Evolutionary conservation across 257 asterid genomes (phyloP).

Genomic region (Capsicum rhomboideum): DNA sequence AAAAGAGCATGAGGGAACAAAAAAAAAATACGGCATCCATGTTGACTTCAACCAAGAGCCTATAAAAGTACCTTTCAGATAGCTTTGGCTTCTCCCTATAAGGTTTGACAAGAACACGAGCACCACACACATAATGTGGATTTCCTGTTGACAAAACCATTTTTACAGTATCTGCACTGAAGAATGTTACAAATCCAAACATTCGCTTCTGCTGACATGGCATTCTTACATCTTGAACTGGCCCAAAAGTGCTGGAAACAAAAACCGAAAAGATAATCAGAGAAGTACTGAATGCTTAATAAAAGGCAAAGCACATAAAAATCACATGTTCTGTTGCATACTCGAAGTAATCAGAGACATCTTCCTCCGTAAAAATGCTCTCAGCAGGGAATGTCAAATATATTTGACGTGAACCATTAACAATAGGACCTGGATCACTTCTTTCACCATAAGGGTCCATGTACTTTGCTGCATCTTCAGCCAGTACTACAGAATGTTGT

Average conservation of each 20-base stretch:
- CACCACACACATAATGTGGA: slow-evolving; percentile 82
- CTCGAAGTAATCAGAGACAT: slow-evolving; percentile 70
- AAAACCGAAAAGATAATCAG: slow-evolving; percentile 3
- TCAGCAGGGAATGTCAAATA: slow-evolving; percentile 84
- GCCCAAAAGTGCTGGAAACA: slow-evolving; percentile 58
- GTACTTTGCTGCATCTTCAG: slow-evolving; percentile 64
- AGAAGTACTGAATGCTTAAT: not conserved
- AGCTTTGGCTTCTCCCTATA: slow-evolving; percentile 72
- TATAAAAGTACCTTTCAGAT: slow-evolving; percentile 40
- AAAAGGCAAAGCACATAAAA: not conserved
- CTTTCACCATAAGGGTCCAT: slow-evolving; percentile 45
- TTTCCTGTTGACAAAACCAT: slow-evolving; percentile 59
- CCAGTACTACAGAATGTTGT: slow-evolving; percentile 69
- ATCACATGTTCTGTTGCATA: slow-evolving; percentile 8
- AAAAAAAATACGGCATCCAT: not conserved
- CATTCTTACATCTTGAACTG: slow-evolving; percentile 86
- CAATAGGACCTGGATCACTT: slow-evolving; percentile 70
- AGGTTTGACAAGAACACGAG: slow-evolving; percentile 94
- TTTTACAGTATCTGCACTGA: slow-evolving; percentile 57
- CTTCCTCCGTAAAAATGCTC: slow-evolving; percentile 75
- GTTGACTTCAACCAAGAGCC: not conserved
- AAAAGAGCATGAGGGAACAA: not conserved
- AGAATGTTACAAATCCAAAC: slow-evolving; percentile 88
- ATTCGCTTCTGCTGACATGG: slow-evolving; percentile 85
- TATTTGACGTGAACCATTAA: slow-evolving; percentile 63